phyloP scores from a whole-genome alignment of 192 early-diverging fungal genomes.

The Lobosporangium transversale region DNA sequence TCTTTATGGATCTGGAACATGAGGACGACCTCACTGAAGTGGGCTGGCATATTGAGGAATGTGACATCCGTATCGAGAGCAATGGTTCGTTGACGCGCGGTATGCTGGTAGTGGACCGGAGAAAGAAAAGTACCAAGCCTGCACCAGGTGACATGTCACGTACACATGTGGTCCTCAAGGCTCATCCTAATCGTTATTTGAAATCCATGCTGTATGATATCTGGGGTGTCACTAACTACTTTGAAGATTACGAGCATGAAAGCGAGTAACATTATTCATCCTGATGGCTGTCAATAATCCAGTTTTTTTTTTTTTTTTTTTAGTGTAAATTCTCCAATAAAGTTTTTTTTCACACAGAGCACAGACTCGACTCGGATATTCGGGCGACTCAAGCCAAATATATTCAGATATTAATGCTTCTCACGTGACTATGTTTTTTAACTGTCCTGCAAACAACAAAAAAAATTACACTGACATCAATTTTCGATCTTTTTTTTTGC shows the following conservation, averaged over 20 bases:
- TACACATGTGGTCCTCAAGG: constrained; percentile 33
- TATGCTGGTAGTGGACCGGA: constrained; percentile 52
- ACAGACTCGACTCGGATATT: too few species aligned
- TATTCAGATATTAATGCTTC: too few species aligned
- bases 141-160: constrained; percentile 17
- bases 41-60: constrained; percentile 50
- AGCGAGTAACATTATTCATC: too few species aligned
- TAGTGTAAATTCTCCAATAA: too few species aligned
- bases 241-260: background rate
- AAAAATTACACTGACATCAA: background rate
- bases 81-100: constrained; percentile 56
- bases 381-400: too few species aligned
- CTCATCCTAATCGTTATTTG: constrained; percentile 36
- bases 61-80: constrained; percentile 58
- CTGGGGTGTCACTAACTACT: constrained; percentile 31
- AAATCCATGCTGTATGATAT: constrained; percentile 38
- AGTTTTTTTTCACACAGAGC: too few species aligned
- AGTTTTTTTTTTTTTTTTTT: too few species aligned
- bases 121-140: constrained; percentile 24
- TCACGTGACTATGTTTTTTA: too few species aligned
- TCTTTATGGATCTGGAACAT: constrained; percentile 50
- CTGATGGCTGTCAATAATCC: too few species aligned
- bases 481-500: background rate
- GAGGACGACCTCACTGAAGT: constrained; percentile 25
- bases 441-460: background rate